Evolutionary conservation across 495 filamentous ascomycete genomes (phyloP), one percentile per base, ranked within the genome.

Genomic region (Penicillium herquei): DNA sequence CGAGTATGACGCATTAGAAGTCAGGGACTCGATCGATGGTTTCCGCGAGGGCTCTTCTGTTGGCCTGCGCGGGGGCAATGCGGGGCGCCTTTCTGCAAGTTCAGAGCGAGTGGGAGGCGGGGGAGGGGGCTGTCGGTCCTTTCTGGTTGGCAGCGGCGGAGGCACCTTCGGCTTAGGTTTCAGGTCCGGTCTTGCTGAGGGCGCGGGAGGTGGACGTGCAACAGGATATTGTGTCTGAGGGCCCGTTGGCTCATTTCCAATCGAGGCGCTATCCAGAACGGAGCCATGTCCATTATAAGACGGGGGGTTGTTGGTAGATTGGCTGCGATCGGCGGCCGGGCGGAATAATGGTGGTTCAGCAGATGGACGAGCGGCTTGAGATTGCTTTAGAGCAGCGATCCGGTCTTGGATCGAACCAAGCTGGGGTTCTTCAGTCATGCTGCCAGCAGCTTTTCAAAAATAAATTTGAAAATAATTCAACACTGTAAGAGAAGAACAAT

Each of bases 351-450:
- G 53, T 48, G 62, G 60, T 41, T 62, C 60, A 56, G 58, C 49
- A 17, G 61, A 49, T 39, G 64, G 56, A 17, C 73, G 70, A 30
- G 80, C 78, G 42, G 83, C 68, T 55, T 87, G 77, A 35, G 79
- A 73, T 50, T 81, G 72, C 57, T 86, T 85, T 42, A 87, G 66
- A 18, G 79, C 75, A 42, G 81, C 81, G 54, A 87, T 86, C 46
- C 84, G 81, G 45, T 78, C 70, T 61, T 80, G 75, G 51, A 87
- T 82, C 6, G 83, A 84, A 32, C 71, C 62, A 17, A 75, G 62
- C 56, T 75, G 75, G 12, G 71, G 55, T 50, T 75, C 75, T 48
- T 79, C 76, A 7, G 70, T 56, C 63, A 67, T 69, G 17, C 14
- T 40, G 37, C 45, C 18, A 7, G 16, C n/a, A n/a, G 9, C 39